These are phyloP conservation scores for Amanita thiersii DNA, from an alignment of 768 basidiomycete genomes.

Conservation along the genomic window DNA sequence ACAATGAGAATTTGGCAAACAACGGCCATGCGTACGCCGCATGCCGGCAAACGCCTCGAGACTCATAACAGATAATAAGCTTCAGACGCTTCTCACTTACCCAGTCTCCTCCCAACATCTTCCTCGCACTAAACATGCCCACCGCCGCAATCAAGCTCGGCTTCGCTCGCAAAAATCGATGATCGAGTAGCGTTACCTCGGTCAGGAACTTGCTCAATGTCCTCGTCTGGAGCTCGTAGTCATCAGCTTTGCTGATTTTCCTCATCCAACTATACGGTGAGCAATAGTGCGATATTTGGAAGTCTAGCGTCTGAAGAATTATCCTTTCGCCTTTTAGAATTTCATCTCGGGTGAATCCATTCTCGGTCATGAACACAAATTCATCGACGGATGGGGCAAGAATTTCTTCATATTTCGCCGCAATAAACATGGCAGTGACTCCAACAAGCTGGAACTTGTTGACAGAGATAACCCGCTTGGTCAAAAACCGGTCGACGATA, in stretches of 20 bases:
- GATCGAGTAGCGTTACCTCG: constrained; percentile 89
- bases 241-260: constrained; percentile 96
- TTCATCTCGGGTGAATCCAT: constrained; percentile 89
- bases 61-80: constrained; percentile 11
- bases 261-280: constrained; percentile 99
- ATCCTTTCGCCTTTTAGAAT: constrained; percentile 98
- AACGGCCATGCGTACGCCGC: constrained; percentile 14
- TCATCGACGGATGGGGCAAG: constrained; percentile 96
- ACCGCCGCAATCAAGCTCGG: constrained; percentile 92
- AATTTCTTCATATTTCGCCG: constrained; percentile 99
- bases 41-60: constrained; percentile 5
- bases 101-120: constrained; percentile 95
- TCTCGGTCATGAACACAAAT: constrained; percentile 97
- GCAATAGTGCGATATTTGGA: constrained; percentile 94
- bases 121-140: constrained; percentile 93
- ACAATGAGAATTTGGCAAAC: constrained; percentile 5
- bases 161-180: constrained; percentile 89
- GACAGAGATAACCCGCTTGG: constrained; percentile 78
- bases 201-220: constrained; percentile 97
- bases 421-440: constrained; percentile 98
- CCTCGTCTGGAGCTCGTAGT: constrained; percentile 96
- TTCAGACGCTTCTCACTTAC: constrained; percentile 44
- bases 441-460: constrained; percentile 95
- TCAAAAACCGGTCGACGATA: constrained; percentile 89
- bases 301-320: constrained; percentile 90